phyloP scores from a whole-genome alignment of 2,329 filamentous ascomycete species.

The Verticillium isaacii region DNA sequence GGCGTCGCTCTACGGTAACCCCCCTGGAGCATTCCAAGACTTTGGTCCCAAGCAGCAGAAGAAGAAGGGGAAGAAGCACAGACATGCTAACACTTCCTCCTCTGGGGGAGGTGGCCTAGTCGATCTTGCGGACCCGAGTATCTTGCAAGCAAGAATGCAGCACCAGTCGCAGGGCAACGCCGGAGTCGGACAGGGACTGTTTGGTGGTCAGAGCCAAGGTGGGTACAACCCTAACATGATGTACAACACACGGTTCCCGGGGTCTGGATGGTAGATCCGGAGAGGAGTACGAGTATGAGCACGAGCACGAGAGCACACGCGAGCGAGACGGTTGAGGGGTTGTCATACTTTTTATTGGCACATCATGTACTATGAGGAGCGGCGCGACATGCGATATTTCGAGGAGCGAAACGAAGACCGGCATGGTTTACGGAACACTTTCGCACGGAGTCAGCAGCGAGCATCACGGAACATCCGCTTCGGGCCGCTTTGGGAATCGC shows the following conservation, averaged over 20 bases:
- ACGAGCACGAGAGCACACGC: not conserved
- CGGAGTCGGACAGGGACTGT: slow-evolving; percentile 83
- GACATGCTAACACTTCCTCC: slow-evolving; percentile 99
- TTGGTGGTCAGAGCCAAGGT: slow-evolving; percentile 87
- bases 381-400: slow-evolving; percentile 10
- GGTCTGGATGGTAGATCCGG: slow-evolving; percentile 15
- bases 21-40: slow-evolving; percentile 84
- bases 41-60: slow-evolving; percentile 96
- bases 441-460: slow-evolving; percentile 31
- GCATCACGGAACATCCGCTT: slow-evolving; percentile 28
- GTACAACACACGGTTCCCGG: slow-evolving; percentile 48
- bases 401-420: slow-evolving; percentile 3
- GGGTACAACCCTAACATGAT: slow-evolving; percentile 88
- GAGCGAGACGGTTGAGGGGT: not conserved
- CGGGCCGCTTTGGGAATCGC: slow-evolving; percentile 20
- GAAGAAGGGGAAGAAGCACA: slow-evolving; percentile 99
- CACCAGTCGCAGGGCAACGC: slow-evolving; percentile 80
- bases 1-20: slow-evolving; percentile 85
- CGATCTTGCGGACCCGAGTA: slow-evolving; percentile 99
- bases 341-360: slow-evolving; percentile 4
- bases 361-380: slow-evolving; percentile 14
- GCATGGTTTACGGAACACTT: slow-evolving; percentile 3
- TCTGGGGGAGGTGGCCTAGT: slow-evolving; percentile 98
- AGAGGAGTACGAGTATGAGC: slow-evolving; percentile 2
- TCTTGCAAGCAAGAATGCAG: slow-evolving; percentile 96